Conservation (phyloP, 2,329 filamentous ascomycete genomes). For the Drechslerella coelobrocha region DNA sequence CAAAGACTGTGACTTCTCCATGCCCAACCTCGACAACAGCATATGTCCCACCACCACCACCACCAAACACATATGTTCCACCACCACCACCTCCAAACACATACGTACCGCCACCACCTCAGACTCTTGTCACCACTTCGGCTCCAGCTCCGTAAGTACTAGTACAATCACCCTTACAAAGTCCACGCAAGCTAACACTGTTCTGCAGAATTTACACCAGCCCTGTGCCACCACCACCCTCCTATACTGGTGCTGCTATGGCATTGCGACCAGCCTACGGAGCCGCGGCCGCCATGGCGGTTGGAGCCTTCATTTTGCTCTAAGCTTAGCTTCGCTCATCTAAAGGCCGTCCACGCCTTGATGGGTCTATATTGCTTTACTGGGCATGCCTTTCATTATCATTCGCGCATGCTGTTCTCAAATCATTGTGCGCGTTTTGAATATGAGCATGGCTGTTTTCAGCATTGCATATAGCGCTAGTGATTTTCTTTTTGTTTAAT, state of each 20-base stretch:
- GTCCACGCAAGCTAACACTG: conserved; percentile 2
- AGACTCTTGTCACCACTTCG: conserved; percentile 20
- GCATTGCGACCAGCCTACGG: conserved; percentile 33
- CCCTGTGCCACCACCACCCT: conserved; percentile 19
- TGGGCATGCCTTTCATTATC: neutral
- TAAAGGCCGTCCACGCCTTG: no score
- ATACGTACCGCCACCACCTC: conserved; percentile 15
- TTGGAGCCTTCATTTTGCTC: conserved; percentile 13
- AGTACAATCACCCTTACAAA: neutral
- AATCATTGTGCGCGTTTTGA: neutral
- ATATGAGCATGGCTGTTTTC: neutral
- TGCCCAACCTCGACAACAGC: conserved; percentile 3
- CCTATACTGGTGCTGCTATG: conserved; percentile 44
- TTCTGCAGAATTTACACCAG: conserved; percentile 10
- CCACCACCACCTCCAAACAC: conserved; percentile 16
- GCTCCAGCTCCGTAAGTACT: conserved; percentile 44
- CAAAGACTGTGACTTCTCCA: no score
- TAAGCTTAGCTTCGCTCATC: neutral
- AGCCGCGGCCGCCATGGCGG: conserved; percentile 21
- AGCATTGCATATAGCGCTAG: neutral
- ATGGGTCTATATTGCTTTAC: no score
- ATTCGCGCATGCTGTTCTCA: conserved; percentile 10
- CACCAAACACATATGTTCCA: conserved; percentile 1
- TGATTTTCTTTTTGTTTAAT: conserved; percentile 12
- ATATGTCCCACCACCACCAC: conserved; percentile 1